Conservation (phyloP, 2,329 filamentous ascomycete genomes). For the Arthrocladium fulminans region DNA sequence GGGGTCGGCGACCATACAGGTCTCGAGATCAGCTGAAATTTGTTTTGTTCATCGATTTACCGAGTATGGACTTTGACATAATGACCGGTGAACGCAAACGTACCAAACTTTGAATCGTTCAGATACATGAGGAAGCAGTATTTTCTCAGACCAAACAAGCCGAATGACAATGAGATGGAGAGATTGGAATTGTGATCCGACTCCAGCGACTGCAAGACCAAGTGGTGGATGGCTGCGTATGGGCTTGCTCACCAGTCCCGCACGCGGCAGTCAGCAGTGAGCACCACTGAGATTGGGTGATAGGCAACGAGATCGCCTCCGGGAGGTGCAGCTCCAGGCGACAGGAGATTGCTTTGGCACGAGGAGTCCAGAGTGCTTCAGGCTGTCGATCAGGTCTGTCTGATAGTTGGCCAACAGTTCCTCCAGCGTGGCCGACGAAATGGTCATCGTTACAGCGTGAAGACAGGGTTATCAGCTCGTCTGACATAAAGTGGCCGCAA, state of each 20-base stretch:
- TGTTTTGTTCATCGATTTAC: background rate
- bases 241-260: conserved; percentile 1
- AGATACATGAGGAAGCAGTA: background rate
- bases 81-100: background rate
- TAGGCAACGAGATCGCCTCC: background rate
- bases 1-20: background rate
- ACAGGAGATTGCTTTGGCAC: conserved; percentile 4
- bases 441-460: background rate
- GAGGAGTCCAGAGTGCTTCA: conserved; percentile 5
- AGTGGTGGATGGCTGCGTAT: background rate
- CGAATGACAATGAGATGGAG: background rate
- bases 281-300: background rate
- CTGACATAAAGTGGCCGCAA: conserved; percentile 5
- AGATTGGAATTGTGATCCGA: background rate
- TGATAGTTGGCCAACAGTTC: conserved; percentile 2
- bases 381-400: background rate
- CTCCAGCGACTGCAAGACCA: background rate
- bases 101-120: background rate
- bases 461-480: background rate
- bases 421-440: background rate
- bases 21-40: background rate
- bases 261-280: conserved; percentile 2
- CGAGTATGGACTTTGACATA: background rate
- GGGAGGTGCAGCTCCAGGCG: conserved; percentile 3
- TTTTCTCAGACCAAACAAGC: background rate